Conservation (phyloP, 1,139 yeast species). For the Yamadazyma jaroonii region DNA sequence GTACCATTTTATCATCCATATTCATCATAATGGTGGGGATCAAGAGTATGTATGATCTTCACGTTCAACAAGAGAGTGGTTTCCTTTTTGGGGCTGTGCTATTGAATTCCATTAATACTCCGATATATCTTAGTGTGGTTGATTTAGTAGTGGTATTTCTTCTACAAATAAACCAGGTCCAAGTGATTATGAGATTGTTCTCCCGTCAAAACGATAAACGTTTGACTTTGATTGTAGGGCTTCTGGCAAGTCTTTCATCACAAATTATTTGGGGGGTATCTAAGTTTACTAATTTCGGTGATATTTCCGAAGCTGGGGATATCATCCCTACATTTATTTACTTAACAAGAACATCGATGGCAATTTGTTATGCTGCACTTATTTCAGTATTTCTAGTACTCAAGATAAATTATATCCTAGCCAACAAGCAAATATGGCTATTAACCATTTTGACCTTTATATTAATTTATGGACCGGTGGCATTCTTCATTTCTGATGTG, state of each 20-base stretch:
- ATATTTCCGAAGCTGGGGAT: conserved; percentile 46
- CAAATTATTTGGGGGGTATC: conserved; percentile 73
- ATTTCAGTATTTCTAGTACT: conserved; percentile 58
- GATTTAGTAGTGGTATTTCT: conserved; percentile 61
- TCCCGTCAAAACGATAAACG: conserved; percentile 71
- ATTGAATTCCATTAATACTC: conserved; percentile 44
- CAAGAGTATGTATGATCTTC: conserved; percentile 41
- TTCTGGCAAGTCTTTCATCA: conserved; percentile 52
- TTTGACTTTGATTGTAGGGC: conserved; percentile 61
- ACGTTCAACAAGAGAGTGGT: conserved; percentile 55
- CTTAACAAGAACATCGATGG: conserved; percentile 70
- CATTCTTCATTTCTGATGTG: conserved; percentile 76
- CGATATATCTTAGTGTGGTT: conserved; percentile 53
- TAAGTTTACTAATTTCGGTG: conserved; percentile 40
- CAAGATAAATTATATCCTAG: conserved; percentile 55
- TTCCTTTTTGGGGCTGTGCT: conserved; percentile 53
- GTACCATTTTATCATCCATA: conserved; percentile 48
- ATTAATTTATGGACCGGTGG: conserved; percentile 62
- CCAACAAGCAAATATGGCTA: conserved; percentile 47
- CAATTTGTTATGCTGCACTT: conserved; percentile 69
- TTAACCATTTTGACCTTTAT: conserved; percentile 59
- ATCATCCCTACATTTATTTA: conserved; percentile 79
- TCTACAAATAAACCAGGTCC: conserved; percentile 72
- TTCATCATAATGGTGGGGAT: conserved; percentile 53
- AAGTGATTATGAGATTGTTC: conserved; percentile 69